These are phyloP conservation scores for Hyphodiscus sp. DNA, from an alignment of 2,329 filamentous ascomycete species.

Conservation along the genomic window DNA sequence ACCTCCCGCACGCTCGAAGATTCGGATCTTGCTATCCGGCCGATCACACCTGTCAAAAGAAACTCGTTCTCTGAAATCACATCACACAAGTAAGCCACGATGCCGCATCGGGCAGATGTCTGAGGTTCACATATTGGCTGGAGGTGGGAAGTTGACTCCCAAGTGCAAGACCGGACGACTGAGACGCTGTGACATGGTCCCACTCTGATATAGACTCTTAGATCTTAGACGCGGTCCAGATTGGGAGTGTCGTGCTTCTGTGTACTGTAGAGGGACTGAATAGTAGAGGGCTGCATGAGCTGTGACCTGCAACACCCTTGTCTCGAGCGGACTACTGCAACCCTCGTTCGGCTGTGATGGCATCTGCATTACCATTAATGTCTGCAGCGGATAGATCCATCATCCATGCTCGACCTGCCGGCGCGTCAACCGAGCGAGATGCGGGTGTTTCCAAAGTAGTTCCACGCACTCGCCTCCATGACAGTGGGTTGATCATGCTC, in stretches of 20 bases:
- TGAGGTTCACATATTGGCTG: background rate
- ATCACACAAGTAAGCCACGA: background rate
- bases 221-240: background rate
- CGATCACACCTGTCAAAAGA: background rate
- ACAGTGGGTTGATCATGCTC: background rate
- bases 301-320: too few relatives aligned
- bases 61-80: background rate
- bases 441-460: background rate
- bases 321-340: too few relatives aligned
- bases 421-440: background rate
- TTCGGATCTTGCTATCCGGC: background rate
- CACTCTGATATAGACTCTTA: background rate
- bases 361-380: too few relatives aligned
- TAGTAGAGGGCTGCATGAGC: background rate
- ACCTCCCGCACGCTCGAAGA: background rate
- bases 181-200: background rate
- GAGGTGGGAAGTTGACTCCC: background rate
- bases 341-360: too few relatives aligned
- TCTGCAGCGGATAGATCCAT: background rate
- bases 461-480: too few relatives aligned
- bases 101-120: background rate
- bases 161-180: background rate
- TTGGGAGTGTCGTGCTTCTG: background rate
- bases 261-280: too few relatives aligned
- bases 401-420: too few relatives aligned